Evolutionary conservation across 2,329 filamentous ascomycete genomes (phyloP), one percentile per base, ranked within the genome.

Genomic region (Fusarium sp.): DNA sequence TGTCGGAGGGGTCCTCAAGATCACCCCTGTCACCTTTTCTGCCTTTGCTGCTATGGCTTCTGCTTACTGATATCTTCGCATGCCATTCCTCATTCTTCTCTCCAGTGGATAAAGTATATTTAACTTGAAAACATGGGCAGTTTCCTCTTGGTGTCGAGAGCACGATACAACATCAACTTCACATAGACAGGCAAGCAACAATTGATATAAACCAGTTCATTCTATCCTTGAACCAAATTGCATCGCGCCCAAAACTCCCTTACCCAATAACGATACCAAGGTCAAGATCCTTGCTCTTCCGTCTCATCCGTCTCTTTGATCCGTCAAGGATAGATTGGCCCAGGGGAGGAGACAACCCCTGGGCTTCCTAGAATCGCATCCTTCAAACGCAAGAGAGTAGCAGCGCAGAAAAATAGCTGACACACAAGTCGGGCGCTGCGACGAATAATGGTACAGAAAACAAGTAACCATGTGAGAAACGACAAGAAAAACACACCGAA

Each of bases 191-290:
- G 17, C 43, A 25, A 15, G 20, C 7, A 11, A 38, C 45, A 33
- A 17, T 64, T 66, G 63, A 43, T 63, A 37, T 60, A 61, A 64
- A 65, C 40, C 58, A 68, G 67, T 72, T 72, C 74, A 75, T 74
- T 78, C 74, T 78, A 78, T 78, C 75, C 66, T 45, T 71, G 50
- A 58, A 68, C 69, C 65, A 54, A 70, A 35, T 72, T 61, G 52
- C 57, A 76, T 60, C 65, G 60, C 76, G 74, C 76, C 75, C 63
- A 22, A 22, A 78, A 78, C 76, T 77, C 76, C 76, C 63, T 52
- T 68, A 71, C 62, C 76, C 70, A 70, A 66, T 73, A 72, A 75
- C 62, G 58, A 74, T 70, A 75, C 65, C 65, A 73, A 69, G 66
- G 65, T 64, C 54, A 70, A 60, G 59, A 68, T 52, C 58, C 65